Evolutionary conservation across 768 basidiomycete species (phyloP).

Genomic region (Leccinum incarnatum): DNA sequence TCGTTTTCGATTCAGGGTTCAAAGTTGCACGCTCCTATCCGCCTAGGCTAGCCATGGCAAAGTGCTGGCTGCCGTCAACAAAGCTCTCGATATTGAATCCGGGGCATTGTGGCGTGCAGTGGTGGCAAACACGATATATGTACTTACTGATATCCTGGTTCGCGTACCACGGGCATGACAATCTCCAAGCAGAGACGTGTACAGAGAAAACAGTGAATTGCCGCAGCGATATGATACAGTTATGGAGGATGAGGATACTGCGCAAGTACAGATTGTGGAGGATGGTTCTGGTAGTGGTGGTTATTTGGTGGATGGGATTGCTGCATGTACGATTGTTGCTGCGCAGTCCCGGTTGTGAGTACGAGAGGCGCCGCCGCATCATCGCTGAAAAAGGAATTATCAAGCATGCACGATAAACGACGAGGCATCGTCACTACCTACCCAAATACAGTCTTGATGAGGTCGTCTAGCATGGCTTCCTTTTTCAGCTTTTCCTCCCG

Average conservation of each 20-base stretch:
- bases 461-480: constrained; percentile 55
- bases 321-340: constrained; percentile 9
- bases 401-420: neutral
- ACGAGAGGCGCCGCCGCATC: constrained; percentile 23
- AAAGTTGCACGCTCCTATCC: neutral
- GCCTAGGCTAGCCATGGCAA: neutral
- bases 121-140: neutral
- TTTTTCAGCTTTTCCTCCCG: constrained; percentile 55
- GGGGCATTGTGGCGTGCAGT: neutral
- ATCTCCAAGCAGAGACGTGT: neutral
- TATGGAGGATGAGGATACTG: constrained; percentile 20
- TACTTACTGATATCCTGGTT: neutral
- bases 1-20: neutral
- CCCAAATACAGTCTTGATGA: constrained; percentile 53
- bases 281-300: constrained; percentile 10
- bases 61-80: neutral
- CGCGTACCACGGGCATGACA: neutral
- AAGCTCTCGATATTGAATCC: neutral
- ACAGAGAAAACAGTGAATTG: neutral
- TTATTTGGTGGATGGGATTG: constrained; percentile 8
- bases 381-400: constrained; percentile 17
- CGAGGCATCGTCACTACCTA: constrained; percentile 27
- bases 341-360: constrained; percentile 4
- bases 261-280: constrained; percentile 10
- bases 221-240: neutral